A percentile compares a stretch with the other conserved stretches of the same genome.
These are phyloP conservation scores for Rosa hybrid DNA, from an alignment of 331 rosid genomes.

Conservation along the genomic window DNA sequence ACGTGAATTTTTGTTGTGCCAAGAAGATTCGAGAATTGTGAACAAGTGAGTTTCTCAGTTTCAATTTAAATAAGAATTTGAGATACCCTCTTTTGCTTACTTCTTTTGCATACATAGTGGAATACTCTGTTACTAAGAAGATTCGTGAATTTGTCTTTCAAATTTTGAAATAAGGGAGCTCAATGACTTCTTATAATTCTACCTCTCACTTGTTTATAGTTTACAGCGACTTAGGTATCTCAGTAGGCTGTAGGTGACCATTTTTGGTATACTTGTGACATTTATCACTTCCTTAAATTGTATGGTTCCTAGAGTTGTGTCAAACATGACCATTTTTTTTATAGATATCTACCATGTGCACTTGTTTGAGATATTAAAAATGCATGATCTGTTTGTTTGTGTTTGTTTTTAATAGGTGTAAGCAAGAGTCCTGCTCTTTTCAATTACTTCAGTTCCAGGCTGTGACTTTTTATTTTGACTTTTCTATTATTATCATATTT, in stretches of 20 bases:
- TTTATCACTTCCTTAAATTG: background rate
- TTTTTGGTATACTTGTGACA: background rate
- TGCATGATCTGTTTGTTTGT: background rate
- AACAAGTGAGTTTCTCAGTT: too few species aligned
- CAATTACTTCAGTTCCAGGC: background rate
- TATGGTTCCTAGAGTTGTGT: background rate
- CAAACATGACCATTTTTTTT: background rate
- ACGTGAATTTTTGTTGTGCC: too few species aligned
- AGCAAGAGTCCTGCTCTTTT: background rate
- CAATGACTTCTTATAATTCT: background rate
- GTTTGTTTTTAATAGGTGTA: background rate
- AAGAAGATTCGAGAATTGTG: too few species aligned
- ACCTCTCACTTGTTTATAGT: too few species aligned
- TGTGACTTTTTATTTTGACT: background rate
- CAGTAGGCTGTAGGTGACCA: background rate
- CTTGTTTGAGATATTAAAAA: slow-evolving; percentile 1
- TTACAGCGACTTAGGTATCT: background rate
- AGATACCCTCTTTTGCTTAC: too few species aligned
- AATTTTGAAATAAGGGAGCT: background rate
- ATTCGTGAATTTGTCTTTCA: background rate
- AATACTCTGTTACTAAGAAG: too few species aligned
- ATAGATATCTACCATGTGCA: too few species aligned
- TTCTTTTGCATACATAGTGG: too few species aligned
- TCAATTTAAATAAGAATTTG: too few species aligned
- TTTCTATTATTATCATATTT: too few species aligned